Evolutionary conservation across 2,329 filamentous ascomycete genomes (phyloP), one percentile per base, ranked within the genome.

Genomic region (Ceratocystiopsis minuta): DNA sequence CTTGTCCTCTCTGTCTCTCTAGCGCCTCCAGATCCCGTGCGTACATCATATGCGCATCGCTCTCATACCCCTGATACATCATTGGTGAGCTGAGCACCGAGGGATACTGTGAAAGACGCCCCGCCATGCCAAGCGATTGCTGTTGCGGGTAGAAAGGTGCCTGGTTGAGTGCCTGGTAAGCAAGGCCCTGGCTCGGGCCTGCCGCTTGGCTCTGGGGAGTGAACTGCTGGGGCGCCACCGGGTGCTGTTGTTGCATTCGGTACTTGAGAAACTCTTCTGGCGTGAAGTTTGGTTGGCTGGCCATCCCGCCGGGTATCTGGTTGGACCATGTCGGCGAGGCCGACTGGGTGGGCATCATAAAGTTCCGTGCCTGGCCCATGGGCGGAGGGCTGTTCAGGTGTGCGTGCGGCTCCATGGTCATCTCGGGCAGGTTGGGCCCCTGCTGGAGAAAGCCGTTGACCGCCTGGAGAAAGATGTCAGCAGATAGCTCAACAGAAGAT

Each of bases 401-500:
- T 39, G 65, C 64, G 18, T 61, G 62, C 38, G 65, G 65, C 45
- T 68, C 66, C 54, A 69, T 63, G 11, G 65, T 59, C 50, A 72
- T 67, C 41, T 72, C 67, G 53, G 70, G 66, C 40, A 75, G 58
- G 39, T 51, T 63, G n/a, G 68, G 77, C 42, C 73, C 75, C 55
- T 90, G 80, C 56, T 93, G 85, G 54, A 93, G 71, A 58, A 95
- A 95, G 46, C 85, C 80, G 55, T 92, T 86, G 75, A 94, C 83
- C 79, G 88, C 86, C 84, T 92, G 52, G 32, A 14, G 7, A 28
- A 6, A n/a, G n/a, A 4, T 33, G 32, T 33, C 32, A 33, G 32
- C 32, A 13, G 32, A 33, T n/a, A n/a, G n/a, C n/a, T n/a, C n/a
- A 33, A 33, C 32, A 14, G 32, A 34, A 33, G 16, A 43, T 43